Evolutionary conservation across 2,329 filamentous ascomycete genomes (phyloP).

Genomic region (Arthrobotrys entomopaga): DNA sequence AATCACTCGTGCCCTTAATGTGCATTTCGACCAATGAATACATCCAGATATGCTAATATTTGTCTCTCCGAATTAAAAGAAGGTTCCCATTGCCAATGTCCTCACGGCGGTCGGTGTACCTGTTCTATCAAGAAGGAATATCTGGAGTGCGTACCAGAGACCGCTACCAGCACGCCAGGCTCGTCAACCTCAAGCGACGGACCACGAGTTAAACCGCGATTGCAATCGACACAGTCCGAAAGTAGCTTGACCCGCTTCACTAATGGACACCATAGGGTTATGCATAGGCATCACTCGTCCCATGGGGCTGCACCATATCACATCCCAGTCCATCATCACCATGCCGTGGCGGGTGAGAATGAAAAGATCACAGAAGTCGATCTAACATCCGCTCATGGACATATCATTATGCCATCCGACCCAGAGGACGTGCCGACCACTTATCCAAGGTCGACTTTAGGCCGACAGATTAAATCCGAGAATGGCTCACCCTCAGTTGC

Average conservation of each 20-base stretch:
- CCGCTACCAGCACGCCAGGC: conserved; percentile 68
- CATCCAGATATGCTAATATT: conserved; percentile 18
- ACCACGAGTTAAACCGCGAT: conserved; percentile 67
- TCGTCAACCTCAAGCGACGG: conserved; percentile 61
- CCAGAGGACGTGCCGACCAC: conserved; percentile 63
- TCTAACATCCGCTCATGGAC: conserved; percentile 46
- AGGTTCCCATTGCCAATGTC: conserved; percentile 75
- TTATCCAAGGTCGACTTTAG: conserved; percentile 63
- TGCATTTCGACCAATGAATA: not conserved
- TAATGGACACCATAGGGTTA: conserved; percentile 73
- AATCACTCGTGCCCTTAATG: not conserved
- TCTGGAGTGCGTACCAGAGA: conserved; percentile 73
- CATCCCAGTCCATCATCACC: conserved; percentile 68
- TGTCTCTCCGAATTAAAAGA: conserved; percentile 52
- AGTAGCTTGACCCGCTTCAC: conserved; percentile 69
- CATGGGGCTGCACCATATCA: conserved; percentile 73
- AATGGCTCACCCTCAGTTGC: conserved; percentile 60
- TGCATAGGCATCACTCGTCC: conserved; percentile 71
- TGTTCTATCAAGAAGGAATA: conserved; percentile 73
- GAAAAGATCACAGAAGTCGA: conserved; percentile 61
- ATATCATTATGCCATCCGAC: conserved; percentile 53
- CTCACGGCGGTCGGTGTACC: conserved; percentile 74
- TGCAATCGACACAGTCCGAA: conserved; percentile 73
- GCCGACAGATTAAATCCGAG: conserved; percentile 62
- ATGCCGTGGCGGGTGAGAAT: conserved; percentile 67